These are phyloP conservation scores for Trametes cinnabarina DNA, from an alignment of 768 basidiomycete species.

Conservation along the genomic window DNA sequence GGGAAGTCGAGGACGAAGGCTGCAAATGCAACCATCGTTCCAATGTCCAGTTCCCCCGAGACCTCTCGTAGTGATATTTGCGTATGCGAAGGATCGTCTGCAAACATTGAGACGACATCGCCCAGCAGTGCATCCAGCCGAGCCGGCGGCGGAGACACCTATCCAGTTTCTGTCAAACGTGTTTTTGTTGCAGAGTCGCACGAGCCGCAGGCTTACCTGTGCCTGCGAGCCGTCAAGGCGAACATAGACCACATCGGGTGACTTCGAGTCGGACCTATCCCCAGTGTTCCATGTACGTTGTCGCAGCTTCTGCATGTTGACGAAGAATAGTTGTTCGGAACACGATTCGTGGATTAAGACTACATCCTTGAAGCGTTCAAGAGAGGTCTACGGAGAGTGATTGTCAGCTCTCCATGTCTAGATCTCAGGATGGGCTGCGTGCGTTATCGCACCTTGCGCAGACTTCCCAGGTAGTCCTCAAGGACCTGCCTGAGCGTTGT, in stretches of 20 bases:
- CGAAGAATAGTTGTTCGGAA: constrained; percentile 55
- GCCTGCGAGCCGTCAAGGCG: not conserved
- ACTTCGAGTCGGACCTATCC: too few species aligned
- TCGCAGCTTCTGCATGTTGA: constrained; percentile 25
- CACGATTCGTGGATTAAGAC: constrained; percentile 45
- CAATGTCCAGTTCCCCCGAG: not conserved
- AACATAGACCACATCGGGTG: not conserved
- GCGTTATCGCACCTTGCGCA: constrained; percentile 37
- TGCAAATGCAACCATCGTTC: constrained; percentile 49
- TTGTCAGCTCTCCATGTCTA: not conserved
- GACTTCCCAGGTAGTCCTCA: constrained; percentile 34
- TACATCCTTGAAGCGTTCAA: constrained; percentile 39
- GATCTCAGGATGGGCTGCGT: not conserved
- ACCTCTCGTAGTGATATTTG: not conserved
- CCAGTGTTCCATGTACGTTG: not conserved
- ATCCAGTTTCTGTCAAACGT: not conserved
- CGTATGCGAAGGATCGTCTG: not conserved
- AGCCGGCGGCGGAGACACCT: not conserved
- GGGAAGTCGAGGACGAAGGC: constrained; percentile 62
- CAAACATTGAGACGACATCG: not conserved
- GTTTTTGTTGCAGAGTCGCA: not conserved
- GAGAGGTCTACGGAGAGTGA: constrained; percentile 18
- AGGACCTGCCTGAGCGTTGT: constrained; percentile 36
- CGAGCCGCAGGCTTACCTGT: not conserved
- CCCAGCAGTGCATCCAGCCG: not conserved